Evolutionary conservation across 257 asterid genomes (phyloP).

Genomic region (Knoxia roxburghii): DNA sequence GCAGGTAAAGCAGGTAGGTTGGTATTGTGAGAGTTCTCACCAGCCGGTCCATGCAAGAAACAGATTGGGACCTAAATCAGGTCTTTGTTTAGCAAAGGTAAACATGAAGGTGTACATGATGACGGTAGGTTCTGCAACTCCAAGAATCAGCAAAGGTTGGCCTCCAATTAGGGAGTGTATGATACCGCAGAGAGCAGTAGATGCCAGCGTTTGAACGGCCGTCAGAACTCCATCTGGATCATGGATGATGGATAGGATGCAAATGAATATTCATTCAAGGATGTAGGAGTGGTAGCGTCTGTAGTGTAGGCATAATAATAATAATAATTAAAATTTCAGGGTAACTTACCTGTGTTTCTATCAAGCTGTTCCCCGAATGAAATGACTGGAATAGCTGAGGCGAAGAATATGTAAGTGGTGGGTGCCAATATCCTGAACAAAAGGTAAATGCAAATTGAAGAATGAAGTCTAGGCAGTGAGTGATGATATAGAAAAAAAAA

Average conservation of each 20-base stretch:
- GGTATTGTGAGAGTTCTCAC: too few species aligned
- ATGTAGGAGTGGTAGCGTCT: too few species aligned
- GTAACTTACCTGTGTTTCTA: slow-evolving; percentile 19
- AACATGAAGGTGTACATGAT: slow-evolving; percentile 98
- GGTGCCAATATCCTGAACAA: slow-evolving; percentile 25
- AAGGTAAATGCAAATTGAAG: neutral
- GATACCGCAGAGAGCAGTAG: slow-evolving; percentile 87
- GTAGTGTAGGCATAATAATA: too few species aligned
- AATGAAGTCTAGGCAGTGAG: too few species aligned
- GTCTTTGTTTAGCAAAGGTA: slow-evolving; percentile 67
- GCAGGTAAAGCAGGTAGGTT: too few species aligned
- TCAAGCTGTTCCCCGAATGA: slow-evolving; percentile 30
- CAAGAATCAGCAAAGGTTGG: slow-evolving; percentile 79
- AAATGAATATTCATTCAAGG: too few species aligned
- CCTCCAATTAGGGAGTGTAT: slow-evolving; percentile 94
- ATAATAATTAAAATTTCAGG: too few species aligned
- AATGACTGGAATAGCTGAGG: slow-evolving; percentile 30
- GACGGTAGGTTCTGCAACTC: slow-evolving; percentile 97
- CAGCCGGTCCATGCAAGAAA: slow-evolving; percentile 97
- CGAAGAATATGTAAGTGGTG: slow-evolving; percentile 27
- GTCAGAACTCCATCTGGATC: slow-evolving; percentile 76
- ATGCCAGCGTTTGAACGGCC: slow-evolving; percentile 83
- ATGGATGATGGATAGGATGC: too few species aligned
- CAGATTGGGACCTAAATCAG: slow-evolving; percentile 66
- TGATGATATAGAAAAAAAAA: neutral